Evolutionary conservation across 768 basidiomycete genomes (phyloP).

Genomic region (Mycena chlorophos): DNA sequence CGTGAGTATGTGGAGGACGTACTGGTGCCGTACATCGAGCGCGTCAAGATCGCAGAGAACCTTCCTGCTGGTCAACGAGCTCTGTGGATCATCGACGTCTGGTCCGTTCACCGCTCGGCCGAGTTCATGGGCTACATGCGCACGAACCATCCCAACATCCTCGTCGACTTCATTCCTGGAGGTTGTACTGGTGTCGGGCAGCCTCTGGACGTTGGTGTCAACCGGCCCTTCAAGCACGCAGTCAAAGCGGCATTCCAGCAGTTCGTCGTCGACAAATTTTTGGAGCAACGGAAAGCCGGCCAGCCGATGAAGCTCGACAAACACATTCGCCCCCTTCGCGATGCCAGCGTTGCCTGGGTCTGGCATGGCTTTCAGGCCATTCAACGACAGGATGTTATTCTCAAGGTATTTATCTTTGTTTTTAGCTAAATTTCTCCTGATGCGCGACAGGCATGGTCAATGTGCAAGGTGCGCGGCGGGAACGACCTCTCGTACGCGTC

Average conservation of each 20-base stretch:
- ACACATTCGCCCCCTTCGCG: constrained; percentile 14
- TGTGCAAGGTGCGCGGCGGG: constrained; percentile 15
- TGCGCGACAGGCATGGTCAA: constrained; percentile 17
- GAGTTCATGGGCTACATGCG: constrained; percentile 31
- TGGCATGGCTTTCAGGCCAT: constrained; percentile 23
- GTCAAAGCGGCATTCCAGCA: constrained; percentile 9
- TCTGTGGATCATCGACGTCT: constrained; percentile 27
- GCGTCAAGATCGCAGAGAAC: neutral
- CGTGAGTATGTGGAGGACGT: constrained; percentile 21
- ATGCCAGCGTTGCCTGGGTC: constrained; percentile 25
- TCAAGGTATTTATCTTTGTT: constrained; percentile 19
- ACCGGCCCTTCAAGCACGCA: constrained; percentile 23
- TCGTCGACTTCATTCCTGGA: constrained; percentile 26
- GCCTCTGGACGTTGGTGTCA: constrained; percentile 30
- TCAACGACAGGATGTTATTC: constrained; percentile 24
- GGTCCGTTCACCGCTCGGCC: constrained; percentile 32
- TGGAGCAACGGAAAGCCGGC: neutral
- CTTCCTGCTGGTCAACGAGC: constrained; percentile 15
- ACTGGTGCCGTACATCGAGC: constrained; percentile 22
- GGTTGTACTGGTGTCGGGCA: constrained; percentile 27
- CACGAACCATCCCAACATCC: constrained; percentile 24
- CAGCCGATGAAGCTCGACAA: constrained; percentile 21
- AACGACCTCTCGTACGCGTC: constrained; percentile 22
- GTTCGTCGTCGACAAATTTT: constrained; percentile 6
- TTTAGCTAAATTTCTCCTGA: neutral